Percentiles rank a stretch among this genome's conserved stretches.
Conservation (phyloP, 2,329 filamentous ascomycete genomes). For the Paramyrothecium sp. region DNA sequence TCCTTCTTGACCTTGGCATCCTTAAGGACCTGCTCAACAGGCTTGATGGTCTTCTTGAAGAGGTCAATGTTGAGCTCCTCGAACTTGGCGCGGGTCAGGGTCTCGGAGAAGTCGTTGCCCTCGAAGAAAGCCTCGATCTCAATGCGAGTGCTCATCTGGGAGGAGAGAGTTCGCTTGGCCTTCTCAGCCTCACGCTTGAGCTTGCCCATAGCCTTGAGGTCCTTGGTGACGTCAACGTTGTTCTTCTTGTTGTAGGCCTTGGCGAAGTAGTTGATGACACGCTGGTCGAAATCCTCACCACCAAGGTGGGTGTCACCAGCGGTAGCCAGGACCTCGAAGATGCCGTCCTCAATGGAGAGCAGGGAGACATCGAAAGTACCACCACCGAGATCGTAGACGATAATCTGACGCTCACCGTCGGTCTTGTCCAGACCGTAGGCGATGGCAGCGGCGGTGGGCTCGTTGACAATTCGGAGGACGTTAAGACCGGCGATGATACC, state of each 20-base stretch:
- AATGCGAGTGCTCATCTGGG: constrained; percentile 88
- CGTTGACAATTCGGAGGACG: constrained; percentile 94
- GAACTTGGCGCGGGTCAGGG: constrained; percentile 96
- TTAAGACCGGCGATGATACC: constrained; percentile 90
- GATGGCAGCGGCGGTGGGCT: constrained; percentile 92
- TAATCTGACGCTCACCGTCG: constrained; percentile 80
- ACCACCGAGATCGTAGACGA: constrained; percentile 92
- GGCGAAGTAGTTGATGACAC: constrained; percentile 92
- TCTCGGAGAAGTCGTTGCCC: constrained; percentile 98
- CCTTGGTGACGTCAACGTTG: constrained; percentile 86
- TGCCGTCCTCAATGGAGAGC: constrained; percentile 85
- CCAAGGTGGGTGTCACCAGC: constrained; percentile 96
- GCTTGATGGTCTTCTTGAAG: constrained; percentile 99
- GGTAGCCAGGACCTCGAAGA: constrained; percentile 92
- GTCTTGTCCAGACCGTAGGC: constrained; percentile 92
- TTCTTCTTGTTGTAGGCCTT: constrained; percentile 99
- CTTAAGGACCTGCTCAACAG: constrained; percentile 97
- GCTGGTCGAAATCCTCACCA: constrained; percentile 99
- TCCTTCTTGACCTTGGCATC: constrained; percentile 96
- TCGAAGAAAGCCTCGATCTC: constrained; percentile 98
- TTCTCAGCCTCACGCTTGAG: constrained; percentile 99
- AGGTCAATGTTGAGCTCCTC: constrained; percentile 99
- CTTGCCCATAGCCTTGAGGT: constrained; percentile 98
- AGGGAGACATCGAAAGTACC: constrained; percentile 95
- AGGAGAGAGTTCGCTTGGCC: constrained; percentile 97